A percentile compares a stretch with the other conserved stretches of the same genome.
Conservation (phyloP, 805 yeast species). For the Wickerhamomyces canadensis region DNA sequence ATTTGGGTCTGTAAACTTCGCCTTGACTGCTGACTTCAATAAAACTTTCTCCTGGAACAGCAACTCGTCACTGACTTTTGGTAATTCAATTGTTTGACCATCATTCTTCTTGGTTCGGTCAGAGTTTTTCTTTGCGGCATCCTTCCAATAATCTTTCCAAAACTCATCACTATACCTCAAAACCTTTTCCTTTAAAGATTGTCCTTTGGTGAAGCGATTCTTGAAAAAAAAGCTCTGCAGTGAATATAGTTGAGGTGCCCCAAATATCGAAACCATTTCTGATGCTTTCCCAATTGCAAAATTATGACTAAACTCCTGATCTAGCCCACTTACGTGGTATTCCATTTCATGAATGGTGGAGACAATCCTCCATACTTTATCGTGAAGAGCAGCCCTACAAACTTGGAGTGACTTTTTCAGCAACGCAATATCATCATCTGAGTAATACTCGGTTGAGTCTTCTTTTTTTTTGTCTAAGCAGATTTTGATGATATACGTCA, state of each 20-base stretch:
- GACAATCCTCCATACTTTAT: conserved; percentile 52
- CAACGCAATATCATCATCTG: conserved; percentile 33
- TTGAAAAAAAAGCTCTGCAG: conserved; percentile 50
- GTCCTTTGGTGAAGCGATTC: conserved; percentile 38
- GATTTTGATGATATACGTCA: conserved; percentile 42
- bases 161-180: conserved; percentile 34
- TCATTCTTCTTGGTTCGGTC: conserved; percentile 35
- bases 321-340: conserved; percentile 43
- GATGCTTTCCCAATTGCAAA: conserved; percentile 40
- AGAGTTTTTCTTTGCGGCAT: conserved; percentile 30
- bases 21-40: conserved; percentile 9
- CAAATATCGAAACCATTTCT: conserved; percentile 37
- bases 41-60: conserved; percentile 17
- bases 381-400: conserved; percentile 44
- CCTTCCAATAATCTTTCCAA: conserved; percentile 52
- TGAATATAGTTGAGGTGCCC: conserved; percentile 52
- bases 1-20: conserved; percentile 8
- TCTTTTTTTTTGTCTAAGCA: conserved; percentile 35
- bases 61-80: conserved; percentile 14
- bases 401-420: conserved; percentile 38
- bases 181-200: conserved; percentile 29
- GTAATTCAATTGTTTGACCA: conserved; percentile 27
- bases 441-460: conserved; percentile 26
- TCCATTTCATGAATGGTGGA: conserved; percentile 64
- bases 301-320: conserved; percentile 32